Base-by-base conservation (phyloP, 2,329 filamentous ascomycete genomes). In the Fusarium nodosum region DNA sequence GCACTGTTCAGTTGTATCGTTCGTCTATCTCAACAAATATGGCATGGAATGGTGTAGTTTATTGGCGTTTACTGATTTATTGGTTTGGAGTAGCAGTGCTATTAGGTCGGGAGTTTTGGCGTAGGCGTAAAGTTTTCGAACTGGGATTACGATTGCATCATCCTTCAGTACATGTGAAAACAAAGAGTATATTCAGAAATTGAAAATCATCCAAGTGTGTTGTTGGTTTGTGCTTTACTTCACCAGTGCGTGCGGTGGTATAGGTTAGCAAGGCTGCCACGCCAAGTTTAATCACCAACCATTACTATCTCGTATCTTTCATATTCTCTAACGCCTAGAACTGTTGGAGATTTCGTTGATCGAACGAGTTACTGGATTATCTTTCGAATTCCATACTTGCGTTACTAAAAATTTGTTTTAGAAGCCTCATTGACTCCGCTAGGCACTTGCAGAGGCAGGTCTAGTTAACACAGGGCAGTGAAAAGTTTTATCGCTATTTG, bases 1-100 rank as follows among this genome's bases (percentile, higher is more conserved):
- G 46, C 20, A 42, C 24, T 34, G 13, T 30, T 39, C 20, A 30
- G 26, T 41, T 45, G 39, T 50, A 20, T 59, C 16, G 34, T 46
- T 22, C 31, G 20, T 57, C 33, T 33, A 15, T 8, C 7, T 7
- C 12, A 36, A 24, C 10, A 31, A 34, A 20, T 18, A 51, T 60
- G 44, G 69, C 68, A 72, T 74, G 46, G 59, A 13, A 41, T 30
- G 68, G 73, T 60, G 73, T 74, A 24, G 24, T 28, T 22, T 41
- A 28, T 24, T 51, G 39, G 70, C 18, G 44, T 56, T 53, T 24
- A 18, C 34, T 47, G 22, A 34, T 39, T 39, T 20, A 22, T 56
- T 33, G 24, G 31, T 28, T 16, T 47, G 20, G 36, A 31, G 41
- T 47, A 47, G 36, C 60, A 47, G 15, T 42, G 39, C 36, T 61